These are phyloP conservation scores for Anethum foeniculum DNA, from an alignment of 140 eudicot species.

Conservation along the genomic window DNA sequence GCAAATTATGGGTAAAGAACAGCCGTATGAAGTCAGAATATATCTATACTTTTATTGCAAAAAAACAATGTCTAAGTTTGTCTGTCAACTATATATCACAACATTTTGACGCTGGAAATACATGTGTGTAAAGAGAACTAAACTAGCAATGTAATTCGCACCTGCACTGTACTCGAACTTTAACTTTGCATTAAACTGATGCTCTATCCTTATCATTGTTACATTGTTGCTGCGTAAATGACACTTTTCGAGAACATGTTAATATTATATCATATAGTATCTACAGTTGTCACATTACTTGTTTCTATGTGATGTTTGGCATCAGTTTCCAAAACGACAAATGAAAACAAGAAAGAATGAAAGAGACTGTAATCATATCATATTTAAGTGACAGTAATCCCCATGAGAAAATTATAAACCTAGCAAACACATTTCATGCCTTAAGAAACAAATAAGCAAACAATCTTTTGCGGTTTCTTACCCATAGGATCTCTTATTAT, in stretches of 20 bases:
- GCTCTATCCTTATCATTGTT: neutral
- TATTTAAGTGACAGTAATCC: neutral
- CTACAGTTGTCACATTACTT: neutral
- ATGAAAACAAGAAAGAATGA: neutral
- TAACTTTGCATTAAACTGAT: neutral
- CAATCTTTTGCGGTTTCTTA: conserved; percentile 17
- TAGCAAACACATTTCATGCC: neutral
- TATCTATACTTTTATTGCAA: neutral
- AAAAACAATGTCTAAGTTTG: neutral
- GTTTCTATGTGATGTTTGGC: neutral
- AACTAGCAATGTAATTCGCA: neutral
- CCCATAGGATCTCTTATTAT: conserved; percentile 95
- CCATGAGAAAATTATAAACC: neutral
- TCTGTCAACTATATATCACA: neutral
- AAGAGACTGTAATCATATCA: neutral
- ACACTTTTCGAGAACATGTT: neutral
- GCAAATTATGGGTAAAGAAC: neutral
- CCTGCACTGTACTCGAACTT: neutral
- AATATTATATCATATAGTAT: neutral
- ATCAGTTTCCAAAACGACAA: neutral
- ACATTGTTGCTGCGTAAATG: neutral
- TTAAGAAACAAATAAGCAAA: conserved; percentile 3
- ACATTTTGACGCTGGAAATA: neutral
- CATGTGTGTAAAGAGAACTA: neutral
- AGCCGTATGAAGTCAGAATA: neutral